A percentile compares a stretch with the other conserved stretches of the same genome.
Evolutionary conservation across 2,329 filamentous ascomycete genomes (phyloP).

Genomic region (Pezicula rhizophila): DNA sequence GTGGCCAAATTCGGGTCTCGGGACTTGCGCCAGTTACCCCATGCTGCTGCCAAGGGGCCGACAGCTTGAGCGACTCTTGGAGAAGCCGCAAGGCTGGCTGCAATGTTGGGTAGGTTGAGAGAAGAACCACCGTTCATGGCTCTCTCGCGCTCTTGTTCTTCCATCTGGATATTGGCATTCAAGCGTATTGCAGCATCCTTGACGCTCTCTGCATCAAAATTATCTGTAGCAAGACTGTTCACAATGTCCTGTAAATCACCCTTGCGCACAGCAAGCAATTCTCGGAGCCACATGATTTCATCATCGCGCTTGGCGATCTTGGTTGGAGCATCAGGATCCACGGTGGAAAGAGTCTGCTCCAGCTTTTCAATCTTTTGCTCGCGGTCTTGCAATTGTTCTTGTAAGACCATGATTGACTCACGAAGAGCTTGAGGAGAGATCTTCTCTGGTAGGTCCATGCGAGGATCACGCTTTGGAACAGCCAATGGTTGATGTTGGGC

Average conservation of each 20-base stretch:
- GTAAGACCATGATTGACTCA: conserved; percentile 91
- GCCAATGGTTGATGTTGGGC: conserved; percentile 22
- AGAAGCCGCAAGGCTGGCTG: conserved; percentile 69
- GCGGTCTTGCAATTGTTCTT: conserved; percentile 93
- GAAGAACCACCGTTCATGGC: conserved; percentile 65
- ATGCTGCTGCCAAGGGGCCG: conserved; percentile 76
- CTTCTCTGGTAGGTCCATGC: conserved; percentile 64
- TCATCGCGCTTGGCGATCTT: conserved; percentile 90
- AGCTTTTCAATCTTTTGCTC: conserved; percentile 86
- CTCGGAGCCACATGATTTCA: conserved; percentile 90
- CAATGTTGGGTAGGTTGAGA: conserved; percentile 67
- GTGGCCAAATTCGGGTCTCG: conserved; percentile 14
- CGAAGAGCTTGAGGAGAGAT: conserved; percentile 91
- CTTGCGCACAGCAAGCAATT: conserved; percentile 83
- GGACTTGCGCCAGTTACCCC: conserved; percentile 85
- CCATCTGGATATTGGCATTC: conserved; percentile 94
- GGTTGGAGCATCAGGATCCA: conserved; percentile 69
- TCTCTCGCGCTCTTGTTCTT: conserved; percentile 89
- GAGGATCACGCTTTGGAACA: conserved; percentile 35
- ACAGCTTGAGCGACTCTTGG: conserved; percentile 81
- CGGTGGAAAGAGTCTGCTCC: conserved; percentile 60
- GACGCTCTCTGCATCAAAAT: conserved; percentile 71
- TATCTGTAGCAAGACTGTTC: conserved; percentile 64
- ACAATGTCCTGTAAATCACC: conserved; percentile 93
- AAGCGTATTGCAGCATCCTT: conserved; percentile 90